Evolutionary conservation across 306 rosid species (phyloP).

Genomic region (Prunus mira): DNA sequence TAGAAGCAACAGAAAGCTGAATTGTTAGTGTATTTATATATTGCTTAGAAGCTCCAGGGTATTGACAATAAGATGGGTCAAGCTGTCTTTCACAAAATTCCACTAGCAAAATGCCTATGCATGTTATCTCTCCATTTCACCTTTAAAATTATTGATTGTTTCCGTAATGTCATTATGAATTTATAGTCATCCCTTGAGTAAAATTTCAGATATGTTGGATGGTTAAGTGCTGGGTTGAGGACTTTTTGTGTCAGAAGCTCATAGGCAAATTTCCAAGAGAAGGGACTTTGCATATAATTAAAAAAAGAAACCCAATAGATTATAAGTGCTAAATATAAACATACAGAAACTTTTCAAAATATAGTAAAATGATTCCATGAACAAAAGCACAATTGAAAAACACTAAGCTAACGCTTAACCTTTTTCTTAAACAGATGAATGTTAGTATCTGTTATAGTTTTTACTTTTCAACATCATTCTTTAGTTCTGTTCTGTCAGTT

Average conservation of each 20-base stretch:
- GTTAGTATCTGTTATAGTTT: neutral
- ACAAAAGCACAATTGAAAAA: neutral
- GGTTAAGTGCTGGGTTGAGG: neutral
- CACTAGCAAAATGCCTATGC: neutral
- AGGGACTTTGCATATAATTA: neutral
- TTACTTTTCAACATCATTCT: neutral
- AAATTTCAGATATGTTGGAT: neutral
- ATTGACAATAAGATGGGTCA: neutral
- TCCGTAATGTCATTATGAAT: neutral
- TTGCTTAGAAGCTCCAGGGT: neutral
- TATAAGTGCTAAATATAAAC: neutral
- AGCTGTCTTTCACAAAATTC: neutral
- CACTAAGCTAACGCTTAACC: neutral
- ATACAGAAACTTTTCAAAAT: neutral
- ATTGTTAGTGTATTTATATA: neutral
- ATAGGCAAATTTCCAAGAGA: neutral
- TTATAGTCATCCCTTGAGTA: neutral
- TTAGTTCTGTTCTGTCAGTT: neutral
- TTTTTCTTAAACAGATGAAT: neutral
- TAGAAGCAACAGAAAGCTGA: slow-evolving; percentile 2
- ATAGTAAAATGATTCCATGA: neutral
- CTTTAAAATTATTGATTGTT: neutral
- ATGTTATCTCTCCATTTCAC: neutral
- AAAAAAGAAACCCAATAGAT: neutral
- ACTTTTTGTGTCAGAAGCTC: neutral